Evolutionary conservation across 257 asterid genomes (phyloP), one percentile per base, ranked within the genome.

Genomic region (Osmanthus fragrans): DNA sequence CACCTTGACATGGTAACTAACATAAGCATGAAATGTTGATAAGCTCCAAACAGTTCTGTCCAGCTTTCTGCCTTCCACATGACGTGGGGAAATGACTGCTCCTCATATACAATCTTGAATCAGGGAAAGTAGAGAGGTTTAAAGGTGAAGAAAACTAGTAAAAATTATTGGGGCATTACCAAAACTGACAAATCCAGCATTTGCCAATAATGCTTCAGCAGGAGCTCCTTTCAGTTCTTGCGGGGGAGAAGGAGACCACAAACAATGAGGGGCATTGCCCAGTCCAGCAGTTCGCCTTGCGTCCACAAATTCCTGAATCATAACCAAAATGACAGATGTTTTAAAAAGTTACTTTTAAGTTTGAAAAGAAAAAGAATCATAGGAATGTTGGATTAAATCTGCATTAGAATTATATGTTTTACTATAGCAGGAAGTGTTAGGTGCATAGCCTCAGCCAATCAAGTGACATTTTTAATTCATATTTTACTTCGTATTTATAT

Each of bases 1-100:
- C 83, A 95, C 99, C 98, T 95, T 93, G 64, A 95, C 98, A 82
- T 95, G 98, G 87, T 95, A 95, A 80, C 96, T 95, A 79, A 95
- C 99, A 79, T 88, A 95, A 54, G 99, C 98, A 87, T 88, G 98
- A 86, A 95, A 95, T 74, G 97, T 95, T 60, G 93, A 90, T 80
- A 95, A 83, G 86, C 90, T 91, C 99, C 99, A 93, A 74, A 90
- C 98, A 58, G 97, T 90, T 89, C 89, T 95, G 87, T 95, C 99
- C 84, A 95, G 88, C 87, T 90, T 95, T 86, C 89, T 90, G 80
- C 96, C 97, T 72, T 95, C 97, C 84, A 95, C 98, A 21, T 95
- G 99, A 54, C 96, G 97, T 63, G 99, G 92, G 81, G 85, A 88
- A 85, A 95, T 90, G 73, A 95, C 97, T 93, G 92, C 81, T 42